Percentiles rank a stretch among this genome's conserved stretches.
Conservation (phyloP, 2,329 filamentous ascomycete genomes). For the Fusarium fujikuroi region DNA sequence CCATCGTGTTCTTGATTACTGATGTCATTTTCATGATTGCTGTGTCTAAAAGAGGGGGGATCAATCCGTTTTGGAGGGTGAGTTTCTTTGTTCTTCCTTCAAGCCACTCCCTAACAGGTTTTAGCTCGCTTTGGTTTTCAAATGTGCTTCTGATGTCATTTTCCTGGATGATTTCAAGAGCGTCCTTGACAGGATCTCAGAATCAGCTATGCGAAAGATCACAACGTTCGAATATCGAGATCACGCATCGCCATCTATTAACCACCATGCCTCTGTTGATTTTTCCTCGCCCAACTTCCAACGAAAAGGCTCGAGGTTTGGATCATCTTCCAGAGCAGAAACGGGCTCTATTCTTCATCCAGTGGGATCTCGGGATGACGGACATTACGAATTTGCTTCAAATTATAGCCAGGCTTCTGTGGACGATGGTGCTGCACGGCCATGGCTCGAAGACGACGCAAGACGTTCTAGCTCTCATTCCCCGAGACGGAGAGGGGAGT, state of each 20-base stretch:
- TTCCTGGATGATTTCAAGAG: conserved; percentile 30
- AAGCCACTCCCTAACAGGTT: background rate
- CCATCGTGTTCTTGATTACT: conserved; percentile 9
- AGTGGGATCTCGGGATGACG: background rate
- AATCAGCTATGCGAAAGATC: conserved; percentile 31
- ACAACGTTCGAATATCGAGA: conserved; percentile 16
- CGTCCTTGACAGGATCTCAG: conserved; percentile 18
- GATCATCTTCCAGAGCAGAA: background rate
- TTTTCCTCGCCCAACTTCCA: background rate
- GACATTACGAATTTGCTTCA: background rate
- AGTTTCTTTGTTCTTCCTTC: background rate
- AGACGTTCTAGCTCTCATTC: background rate
- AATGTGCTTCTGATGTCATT: conserved; percentile 31
- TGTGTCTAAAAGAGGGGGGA: conserved; percentile 17
- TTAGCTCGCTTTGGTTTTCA: conserved; percentile 25
- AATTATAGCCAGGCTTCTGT: background rate
- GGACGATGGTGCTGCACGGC: background rate
- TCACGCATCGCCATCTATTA: background rate
- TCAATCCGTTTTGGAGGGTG: conserved; percentile 30
- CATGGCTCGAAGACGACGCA: background rate
- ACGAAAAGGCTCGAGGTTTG: background rate
- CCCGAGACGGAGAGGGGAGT: background rate
- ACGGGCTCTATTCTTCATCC: background rate
- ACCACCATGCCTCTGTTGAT: background rate
- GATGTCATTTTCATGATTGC: conserved; percentile 31